These are phyloP conservation scores for Botrytis squamosa DNA, from an alignment of 2,329 filamentous ascomycete species.

Conservation along the genomic window DNA sequence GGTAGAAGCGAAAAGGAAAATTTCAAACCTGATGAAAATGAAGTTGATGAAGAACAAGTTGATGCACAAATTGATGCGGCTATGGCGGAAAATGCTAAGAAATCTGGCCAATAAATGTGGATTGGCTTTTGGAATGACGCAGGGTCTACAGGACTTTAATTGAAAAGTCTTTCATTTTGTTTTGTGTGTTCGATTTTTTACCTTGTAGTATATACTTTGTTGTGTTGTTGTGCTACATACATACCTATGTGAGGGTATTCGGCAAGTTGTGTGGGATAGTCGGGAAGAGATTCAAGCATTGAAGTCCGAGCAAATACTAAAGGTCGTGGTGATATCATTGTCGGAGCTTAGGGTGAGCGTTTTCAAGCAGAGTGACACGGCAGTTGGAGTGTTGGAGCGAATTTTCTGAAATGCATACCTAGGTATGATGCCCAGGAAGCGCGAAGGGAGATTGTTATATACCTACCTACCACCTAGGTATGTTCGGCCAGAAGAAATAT, in stretches of 20 bases:
- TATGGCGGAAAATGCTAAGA: constrained; percentile 38
- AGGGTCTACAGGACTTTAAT: constrained; percentile 11
- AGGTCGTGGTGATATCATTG: background rate
- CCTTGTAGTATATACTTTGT: constrained; percentile 8
- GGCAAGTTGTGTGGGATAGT: background rate
- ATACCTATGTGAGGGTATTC: background rate
- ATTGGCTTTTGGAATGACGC: background rate
- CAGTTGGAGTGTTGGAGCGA: background rate
- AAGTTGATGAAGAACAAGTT: constrained; percentile 31
- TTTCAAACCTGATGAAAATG: constrained; percentile 23
- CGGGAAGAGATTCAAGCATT: background rate
- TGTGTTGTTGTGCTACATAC: constrained; percentile 3
- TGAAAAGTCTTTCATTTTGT: background rate
- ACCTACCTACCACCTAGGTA: background rate
- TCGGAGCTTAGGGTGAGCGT: background rate
- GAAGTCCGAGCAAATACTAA: background rate
- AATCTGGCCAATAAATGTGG: constrained; percentile 33
- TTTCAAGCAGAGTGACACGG: background rate
- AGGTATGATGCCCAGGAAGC: background rate
- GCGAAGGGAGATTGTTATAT: background rate
- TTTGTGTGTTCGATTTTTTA: background rate
- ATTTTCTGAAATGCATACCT: background rate
- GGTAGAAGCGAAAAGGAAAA: constrained; percentile 32
- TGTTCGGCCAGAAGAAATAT: background rate
- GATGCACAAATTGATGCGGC: constrained; percentile 38